Base-by-base conservation (phyloP, 148 eudicot species). In the Fagopyrum esculentum region DNA sequence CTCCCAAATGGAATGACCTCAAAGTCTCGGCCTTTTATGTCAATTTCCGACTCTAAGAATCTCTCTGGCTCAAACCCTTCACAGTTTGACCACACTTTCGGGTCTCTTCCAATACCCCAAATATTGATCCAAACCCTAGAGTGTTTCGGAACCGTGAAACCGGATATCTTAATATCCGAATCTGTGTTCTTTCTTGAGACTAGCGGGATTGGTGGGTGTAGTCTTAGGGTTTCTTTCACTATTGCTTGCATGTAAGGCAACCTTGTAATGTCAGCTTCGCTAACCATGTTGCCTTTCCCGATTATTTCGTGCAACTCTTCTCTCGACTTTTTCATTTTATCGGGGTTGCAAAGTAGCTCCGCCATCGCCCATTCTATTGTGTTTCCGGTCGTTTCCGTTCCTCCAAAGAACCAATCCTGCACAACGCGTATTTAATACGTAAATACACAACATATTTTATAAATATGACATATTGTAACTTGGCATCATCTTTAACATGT, bases 361-460 rank as follows among this genome's bases (percentile, higher is more conserved):
- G 85, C 74, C 85, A 85, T 82, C 74, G 87, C 87, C 87, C 83
- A 85, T 78, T 85, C 83, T 2, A 85, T 19, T 15, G 85, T 85
- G 76, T 78, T 77, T 70, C 83, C 78, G 61, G 83, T 82, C 64
- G 85, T 80, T 15, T 61, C 68, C 13, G 68, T 61, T 26, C 68
- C 68, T 11, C 68, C 68, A 1, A 61, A 61, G 68, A 61, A 61
- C 44, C 26, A 61, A 13, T 61, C 68, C 68, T 61, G 68, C 68
- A 10, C 12, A 49, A 35, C 40, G 40, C 40, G 40, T 2, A 35
- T 35, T 35, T 35, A 35, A 35, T 35, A 35, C 40, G 40, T 35
- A 35, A 35, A 35, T 35, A 35, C 1, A 1, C 0, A 1, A 35
- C 2, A 35, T 35, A 35, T 35, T 35, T 1, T 35, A 35, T 35